Evolutionary conservation across 257 asterid species (phyloP).

Genomic region (Buddleja alternifolia): DNA sequence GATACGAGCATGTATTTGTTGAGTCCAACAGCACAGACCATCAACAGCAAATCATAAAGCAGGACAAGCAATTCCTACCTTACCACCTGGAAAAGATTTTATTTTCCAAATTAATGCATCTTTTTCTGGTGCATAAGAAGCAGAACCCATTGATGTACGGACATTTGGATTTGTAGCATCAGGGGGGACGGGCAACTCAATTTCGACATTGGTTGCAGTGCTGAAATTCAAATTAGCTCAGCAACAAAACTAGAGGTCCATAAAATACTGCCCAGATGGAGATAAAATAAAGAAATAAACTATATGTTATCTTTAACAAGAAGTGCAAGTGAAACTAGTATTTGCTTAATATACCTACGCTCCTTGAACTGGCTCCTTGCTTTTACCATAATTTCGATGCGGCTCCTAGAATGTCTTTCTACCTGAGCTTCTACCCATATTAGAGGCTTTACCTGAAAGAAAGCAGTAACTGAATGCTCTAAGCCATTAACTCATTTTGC

Average conservation of each 20-base stretch:
- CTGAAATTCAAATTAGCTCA: conserved; percentile 56
- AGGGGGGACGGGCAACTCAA: conserved; percentile 94
- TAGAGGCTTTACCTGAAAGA: conserved; percentile 89
- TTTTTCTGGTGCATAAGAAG: conserved; percentile 90
- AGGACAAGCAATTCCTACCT: conserved; percentile 51
- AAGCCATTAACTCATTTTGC: not conserved
- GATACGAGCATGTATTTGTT: not conserved
- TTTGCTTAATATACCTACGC: conserved; percentile 68
- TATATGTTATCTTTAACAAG: conserved; percentile 4
- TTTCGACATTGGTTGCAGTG: conserved; percentile 96
- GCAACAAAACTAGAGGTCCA: conserved; percentile 26
- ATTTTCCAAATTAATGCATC: conserved; percentile 97
- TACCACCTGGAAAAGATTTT: conserved; percentile 99
- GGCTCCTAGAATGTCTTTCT: conserved; percentile 93
- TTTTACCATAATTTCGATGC: conserved; percentile 83
- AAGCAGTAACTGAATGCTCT: conserved; percentile 24
- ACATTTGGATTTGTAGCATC: conserved; percentile 97
- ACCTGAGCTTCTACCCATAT: conserved; percentile 98
- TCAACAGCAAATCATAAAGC: not conserved
- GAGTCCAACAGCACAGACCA: conserved; percentile 12
- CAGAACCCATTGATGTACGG: conserved; percentile 99
- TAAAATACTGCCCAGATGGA: conserved; percentile 6
- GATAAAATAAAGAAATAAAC: conserved; percentile 4
- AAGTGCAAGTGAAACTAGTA: conserved; percentile 6
- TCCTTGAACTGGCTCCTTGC: conserved; percentile 98